A percentile compares a stretch with the other conserved stretches of the same genome.
These are phyloP conservation scores for Xerocomellus chrysenteron DNA, from an alignment of 768 basidiomycete species.

Conservation along the genomic window DNA sequence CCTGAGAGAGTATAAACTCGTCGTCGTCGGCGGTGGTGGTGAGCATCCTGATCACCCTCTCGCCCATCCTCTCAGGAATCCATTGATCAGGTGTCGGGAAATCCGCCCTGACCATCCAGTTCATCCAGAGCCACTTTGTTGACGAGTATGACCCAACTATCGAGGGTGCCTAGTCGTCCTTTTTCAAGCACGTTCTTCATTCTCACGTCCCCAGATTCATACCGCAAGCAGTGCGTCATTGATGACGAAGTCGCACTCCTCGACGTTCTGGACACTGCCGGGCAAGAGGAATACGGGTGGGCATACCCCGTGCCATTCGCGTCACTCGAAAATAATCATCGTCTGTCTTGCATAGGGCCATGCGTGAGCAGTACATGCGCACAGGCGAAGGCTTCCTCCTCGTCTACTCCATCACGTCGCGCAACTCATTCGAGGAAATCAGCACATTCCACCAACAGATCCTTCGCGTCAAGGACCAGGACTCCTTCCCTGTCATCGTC, in stretches of 20 bases:
- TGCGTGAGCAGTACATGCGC: constrained; percentile 99
- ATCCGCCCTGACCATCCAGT: constrained; percentile 95
- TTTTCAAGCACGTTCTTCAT: constrained; percentile 1
- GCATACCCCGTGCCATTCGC: constrained; percentile 29
- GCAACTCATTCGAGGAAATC: constrained; percentile 97
- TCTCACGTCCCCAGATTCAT: constrained; percentile 64
- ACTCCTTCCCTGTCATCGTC: constrained; percentile 91
- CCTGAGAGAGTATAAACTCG: constrained; percentile 96
- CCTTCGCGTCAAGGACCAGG: constrained; percentile 93
- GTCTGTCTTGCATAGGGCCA: constrained; percentile 57
- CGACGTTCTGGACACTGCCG: constrained; percentile 96
- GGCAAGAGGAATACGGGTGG: constrained; percentile 97
- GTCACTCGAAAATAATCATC: constrained; percentile 5
- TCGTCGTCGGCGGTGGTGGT: constrained; percentile 98
- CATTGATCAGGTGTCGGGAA: constrained; percentile 51
- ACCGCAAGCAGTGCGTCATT: constrained; percentile 95
- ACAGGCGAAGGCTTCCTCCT: constrained; percentile 97
- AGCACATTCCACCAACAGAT: constrained; percentile 96
- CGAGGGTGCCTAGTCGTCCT: constrained; percentile 62
- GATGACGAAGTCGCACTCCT: constrained; percentile 98
- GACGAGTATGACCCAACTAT: constrained; percentile 96
- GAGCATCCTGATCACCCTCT: constrained; percentile 39
- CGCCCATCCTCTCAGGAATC: neutral
- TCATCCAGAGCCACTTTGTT: constrained; percentile 94
- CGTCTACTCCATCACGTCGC: constrained; percentile 97